Evolutionary conservation across 176 grass and related monocot species (phyloP).

Genomic region (Luzula sylvatica): DNA sequence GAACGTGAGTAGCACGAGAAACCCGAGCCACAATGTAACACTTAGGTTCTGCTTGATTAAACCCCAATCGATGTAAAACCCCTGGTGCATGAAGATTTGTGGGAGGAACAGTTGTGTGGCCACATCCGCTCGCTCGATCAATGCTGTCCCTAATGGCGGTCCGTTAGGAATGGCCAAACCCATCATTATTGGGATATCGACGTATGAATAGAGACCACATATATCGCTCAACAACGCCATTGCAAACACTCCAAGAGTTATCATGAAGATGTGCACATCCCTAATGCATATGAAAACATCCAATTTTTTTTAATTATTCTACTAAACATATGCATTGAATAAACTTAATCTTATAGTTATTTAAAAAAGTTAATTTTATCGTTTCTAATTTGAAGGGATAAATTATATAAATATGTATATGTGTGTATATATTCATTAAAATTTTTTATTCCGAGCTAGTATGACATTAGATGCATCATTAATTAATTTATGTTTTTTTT

Average conservation of each 20-base stretch:
- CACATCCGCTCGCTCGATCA: slow-evolving; percentile 5
- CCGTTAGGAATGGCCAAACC: slow-evolving; percentile 20
- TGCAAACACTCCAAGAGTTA: background rate
- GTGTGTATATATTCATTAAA: too few species aligned
- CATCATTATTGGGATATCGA: slow-evolving; percentile 5
- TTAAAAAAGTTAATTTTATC: too few species aligned
- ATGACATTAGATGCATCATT: too few species aligned
- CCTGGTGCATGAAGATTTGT: background rate
- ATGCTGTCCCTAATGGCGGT: slow-evolving; percentile 5
- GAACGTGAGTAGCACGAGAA: slow-evolving; percentile 1
- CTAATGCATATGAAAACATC: background rate
- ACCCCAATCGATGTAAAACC: slow-evolving; percentile 1
- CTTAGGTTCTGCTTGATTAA: background rate
- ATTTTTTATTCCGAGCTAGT: too few species aligned
- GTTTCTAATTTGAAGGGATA: too few species aligned
- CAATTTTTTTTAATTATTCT: too few species aligned
- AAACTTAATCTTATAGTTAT: too few species aligned
- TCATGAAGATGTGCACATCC: slow-evolving; percentile 1
- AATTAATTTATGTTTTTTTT: too few species aligned
- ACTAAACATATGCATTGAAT: too few species aligned
- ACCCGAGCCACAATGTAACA: background rate
- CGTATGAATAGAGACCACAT: background rate
- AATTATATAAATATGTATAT: too few species aligned
- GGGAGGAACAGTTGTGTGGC: slow-evolving; percentile 14
- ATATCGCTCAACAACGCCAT: slow-evolving; percentile 12